Evolutionary conservation across 768 basidiomycete genomes (phyloP).

Genomic region (Leccinum subgranulosum): DNA sequence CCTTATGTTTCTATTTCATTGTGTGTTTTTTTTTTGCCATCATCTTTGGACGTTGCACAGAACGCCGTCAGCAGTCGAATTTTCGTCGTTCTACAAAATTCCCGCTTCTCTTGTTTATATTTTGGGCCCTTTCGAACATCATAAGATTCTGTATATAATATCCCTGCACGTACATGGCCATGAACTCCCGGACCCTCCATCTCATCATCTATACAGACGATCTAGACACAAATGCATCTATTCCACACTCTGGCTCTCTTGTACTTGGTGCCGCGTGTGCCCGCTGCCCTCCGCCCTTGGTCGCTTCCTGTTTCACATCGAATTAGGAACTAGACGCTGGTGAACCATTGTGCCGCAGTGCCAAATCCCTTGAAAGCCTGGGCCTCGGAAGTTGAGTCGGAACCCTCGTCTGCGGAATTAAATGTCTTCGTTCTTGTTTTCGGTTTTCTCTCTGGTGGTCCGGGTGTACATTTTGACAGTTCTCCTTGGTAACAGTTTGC

Average conservation of each 20-base stretch:
- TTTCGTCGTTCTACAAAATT: slow-evolving; percentile 6
- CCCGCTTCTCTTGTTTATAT: background rate
- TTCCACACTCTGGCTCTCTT: background rate
- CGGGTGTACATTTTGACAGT: background rate
- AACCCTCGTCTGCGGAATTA: background rate
- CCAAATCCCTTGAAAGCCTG: background rate
- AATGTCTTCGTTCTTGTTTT: background rate
- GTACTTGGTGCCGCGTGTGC: background rate
- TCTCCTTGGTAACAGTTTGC: background rate
- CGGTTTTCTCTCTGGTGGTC: background rate
- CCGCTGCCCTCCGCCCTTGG: background rate
- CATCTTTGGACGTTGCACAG: background rate
- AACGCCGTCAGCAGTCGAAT: background rate
- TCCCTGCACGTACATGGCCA: slow-evolving; percentile 11
- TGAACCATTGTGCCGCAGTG: no score
- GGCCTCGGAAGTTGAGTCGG: no score
- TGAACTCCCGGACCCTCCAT: slow-evolving; percentile 1
- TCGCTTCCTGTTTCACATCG: background rate
- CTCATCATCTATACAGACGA: background rate
- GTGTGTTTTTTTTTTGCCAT: background rate
- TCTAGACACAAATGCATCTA: slow-evolving; percentile 15
- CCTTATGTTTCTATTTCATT: background rate
- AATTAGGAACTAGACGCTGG: background rate
- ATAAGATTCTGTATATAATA: slow-evolving; percentile 16
- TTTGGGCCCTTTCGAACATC: slow-evolving; percentile 10